A percentile compares a stretch with the other conserved stretches of the same genome.
Conservation (phyloP, 495 filamentous ascomycete genomes). For the Ramalina intermedia region DNA sequence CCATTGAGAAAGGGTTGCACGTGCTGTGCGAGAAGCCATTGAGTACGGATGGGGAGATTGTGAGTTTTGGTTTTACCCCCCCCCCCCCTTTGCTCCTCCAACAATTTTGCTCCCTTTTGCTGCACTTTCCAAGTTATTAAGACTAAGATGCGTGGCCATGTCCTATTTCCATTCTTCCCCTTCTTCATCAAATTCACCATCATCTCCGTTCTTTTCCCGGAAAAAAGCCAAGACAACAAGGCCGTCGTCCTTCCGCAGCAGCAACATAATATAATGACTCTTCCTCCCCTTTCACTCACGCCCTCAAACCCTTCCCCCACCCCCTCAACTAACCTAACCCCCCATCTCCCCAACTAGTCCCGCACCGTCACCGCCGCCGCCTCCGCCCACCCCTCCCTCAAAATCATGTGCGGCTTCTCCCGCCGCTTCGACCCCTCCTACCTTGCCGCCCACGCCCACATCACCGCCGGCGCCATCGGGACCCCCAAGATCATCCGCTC, state of each 20-base stretch:
- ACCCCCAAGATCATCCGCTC: constrained; percentile 36
- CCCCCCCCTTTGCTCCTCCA: not conserved
- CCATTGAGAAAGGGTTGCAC: constrained; percentile 31
- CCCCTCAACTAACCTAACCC: too few relatives aligned
- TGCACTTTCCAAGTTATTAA: too few relatives aligned
- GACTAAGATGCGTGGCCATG: too few relatives aligned
- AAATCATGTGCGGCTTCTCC: constrained; percentile 47
- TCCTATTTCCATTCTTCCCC: not conserved
- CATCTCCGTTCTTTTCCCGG: too few relatives aligned
- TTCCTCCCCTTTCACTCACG: not conserved
- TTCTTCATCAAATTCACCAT: not conserved
- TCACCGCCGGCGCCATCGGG: constrained; percentile 34
- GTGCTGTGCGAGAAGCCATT: constrained; percentile 42
- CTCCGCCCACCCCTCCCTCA: constrained; percentile 32
- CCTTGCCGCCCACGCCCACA: constrained; percentile 33
- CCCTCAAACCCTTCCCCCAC: too few relatives aligned
- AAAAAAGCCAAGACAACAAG: not conserved
- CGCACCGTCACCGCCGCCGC: constrained; percentile 38
- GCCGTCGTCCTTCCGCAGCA: not conserved
- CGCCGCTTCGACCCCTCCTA: constrained; percentile 44
- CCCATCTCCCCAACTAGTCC: constrained; percentile 22
- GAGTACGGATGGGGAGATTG: constrained; percentile 33
- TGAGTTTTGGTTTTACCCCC: constrained; percentile 18
- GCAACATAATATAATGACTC: too few relatives aligned
- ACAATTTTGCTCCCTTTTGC: not conserved